A percentile compares a stretch with the other conserved stretches of the same genome.
These are phyloP conservation scores for Zymoseptoria pseudotritici DNA, from an alignment of 2,329 filamentous ascomycete genomes.

Conservation along the genomic window DNA sequence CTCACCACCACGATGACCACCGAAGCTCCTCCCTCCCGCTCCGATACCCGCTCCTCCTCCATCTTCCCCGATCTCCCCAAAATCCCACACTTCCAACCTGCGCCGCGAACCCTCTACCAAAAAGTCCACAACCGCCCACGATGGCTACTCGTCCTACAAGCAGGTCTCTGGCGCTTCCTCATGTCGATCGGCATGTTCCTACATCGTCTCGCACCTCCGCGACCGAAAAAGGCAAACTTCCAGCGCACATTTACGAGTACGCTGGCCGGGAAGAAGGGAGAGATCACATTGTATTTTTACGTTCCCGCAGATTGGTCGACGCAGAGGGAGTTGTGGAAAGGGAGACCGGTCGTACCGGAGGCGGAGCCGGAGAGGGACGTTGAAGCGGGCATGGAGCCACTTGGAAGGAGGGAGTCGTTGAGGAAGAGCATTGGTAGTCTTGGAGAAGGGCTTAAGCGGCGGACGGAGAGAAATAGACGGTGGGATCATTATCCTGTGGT, in stretches of 20 bases:
- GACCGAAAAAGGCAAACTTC: slow-evolving; percentile 55
- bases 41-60: neutral
- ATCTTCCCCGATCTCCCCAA: neutral
- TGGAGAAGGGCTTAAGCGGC: slow-evolving; percentile 17
- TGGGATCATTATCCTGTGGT: slow-evolving; percentile 46
- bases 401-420: slow-evolving; percentile 14
- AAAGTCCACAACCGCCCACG: slow-evolving; percentile 36
- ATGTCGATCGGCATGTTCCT: slow-evolving; percentile 64
- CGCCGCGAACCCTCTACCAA: slow-evolving; percentile 5
- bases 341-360: slow-evolving; percentile 6
- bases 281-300: slow-evolving; percentile 54
- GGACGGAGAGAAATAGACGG: slow-evolving; percentile 30
- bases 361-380: slow-evolving; percentile 9
- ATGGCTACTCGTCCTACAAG: slow-evolving; percentile 56
- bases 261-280: slow-evolving; percentile 38
- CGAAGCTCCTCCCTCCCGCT: neutral
- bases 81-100: neutral
- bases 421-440: slow-evolving; percentile 19
- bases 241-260: slow-evolving; percentile 47
- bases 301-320: slow-evolving; percentile 45
- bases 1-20: neutral
- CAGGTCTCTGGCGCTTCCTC: slow-evolving; percentile 58
- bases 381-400: neutral
- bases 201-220: slow-evolving; percentile 54
- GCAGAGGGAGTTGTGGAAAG: slow-evolving; percentile 32